Base-by-base conservation (phyloP, 1,284 basidiomycete genomes). In the Ceratobasidium sp. region DNA sequence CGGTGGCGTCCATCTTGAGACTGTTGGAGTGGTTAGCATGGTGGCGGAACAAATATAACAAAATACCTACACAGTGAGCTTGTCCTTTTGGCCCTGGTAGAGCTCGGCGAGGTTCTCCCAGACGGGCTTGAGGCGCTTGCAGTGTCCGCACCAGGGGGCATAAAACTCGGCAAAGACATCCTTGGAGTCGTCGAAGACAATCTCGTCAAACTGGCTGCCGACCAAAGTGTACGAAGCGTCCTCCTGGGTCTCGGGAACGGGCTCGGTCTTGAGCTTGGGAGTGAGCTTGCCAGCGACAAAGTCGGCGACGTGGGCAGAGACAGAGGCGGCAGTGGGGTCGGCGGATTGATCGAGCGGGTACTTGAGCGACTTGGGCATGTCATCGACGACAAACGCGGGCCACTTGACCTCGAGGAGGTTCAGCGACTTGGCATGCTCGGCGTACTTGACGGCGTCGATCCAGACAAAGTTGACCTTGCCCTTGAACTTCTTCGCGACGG, bases 91-190 rank as follows among this genome's bases (percentile, higher is more conserved):
- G 67, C 87, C 84, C 71, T 89, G 88, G 86, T 93, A 99, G 83
- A 92, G 92, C 83, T 97, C 94, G 78, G 90, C 98, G 56, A 99
- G 91, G 49, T 88, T 89, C 80, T 98, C 96, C 95, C 96, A 99
- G 74, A 88, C 95, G 37, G 98, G 98, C 83, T 95, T 95, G 80
- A 99, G 91, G 82, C 95, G 93, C 87, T 98, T 98, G 92, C 96
- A 97, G 88, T 95, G 94, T 66, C 93, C 94, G 80, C 95, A 97
- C 97, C 98, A 99, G 74, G 95, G 91, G 73, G 97, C 98, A 83
- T 96, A 99, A 86, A 98, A 97, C 86, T 99, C 98, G 81, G 98
- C 88, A 81, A 99, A 96, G 81, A 98, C 92, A 84, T 99, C 97
- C 87, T 98, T 98, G 76, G 88, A 86, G 79, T 96, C 92, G 83